Percentiles rank a stretch among this genome's conserved stretches.
phyloP scores from a whole-genome alignment of 768 basidiomycete genomes.

The Leucocoprinus sp. region DNA sequence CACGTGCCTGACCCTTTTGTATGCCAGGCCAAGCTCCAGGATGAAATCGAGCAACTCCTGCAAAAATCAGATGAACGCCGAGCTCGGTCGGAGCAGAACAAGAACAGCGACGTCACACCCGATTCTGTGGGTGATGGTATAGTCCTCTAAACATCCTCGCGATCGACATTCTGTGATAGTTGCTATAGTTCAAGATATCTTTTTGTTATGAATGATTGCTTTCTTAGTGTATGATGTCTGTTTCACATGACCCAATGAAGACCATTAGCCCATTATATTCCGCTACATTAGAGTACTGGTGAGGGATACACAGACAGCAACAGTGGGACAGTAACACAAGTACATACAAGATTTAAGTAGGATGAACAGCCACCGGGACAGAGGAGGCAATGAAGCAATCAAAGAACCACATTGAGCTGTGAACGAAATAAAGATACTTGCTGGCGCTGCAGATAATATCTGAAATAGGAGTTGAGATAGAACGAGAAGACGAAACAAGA shows the following conservation, averaged over 20 bases:
- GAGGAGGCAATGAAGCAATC: neutral
- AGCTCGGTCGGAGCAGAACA: constrained; percentile 17
- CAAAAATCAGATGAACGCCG: constrained; percentile 38
- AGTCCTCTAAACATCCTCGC: constrained; percentile 8
- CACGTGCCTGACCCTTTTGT: neutral
- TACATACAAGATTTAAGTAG: neutral
- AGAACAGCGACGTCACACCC: constrained; percentile 16
- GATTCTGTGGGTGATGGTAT: constrained; percentile 14
- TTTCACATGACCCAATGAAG: neutral
- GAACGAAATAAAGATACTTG: neutral
- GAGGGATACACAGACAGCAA: constrained; percentile 4
- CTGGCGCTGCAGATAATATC: neutral
- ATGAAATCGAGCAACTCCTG: constrained; percentile 51
- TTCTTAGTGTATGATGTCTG: no score
- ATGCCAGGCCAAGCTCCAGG: constrained; percentile 49
- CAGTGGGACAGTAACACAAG: constrained; percentile 1
- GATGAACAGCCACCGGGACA: neutral
- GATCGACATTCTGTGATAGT: no score
- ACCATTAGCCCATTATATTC: constrained; percentile 10
- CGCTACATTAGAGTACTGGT: constrained; percentile 5
- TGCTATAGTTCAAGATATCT: no score
- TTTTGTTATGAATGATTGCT: neutral
- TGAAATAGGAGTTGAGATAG: neutral
- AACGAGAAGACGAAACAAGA: neutral
- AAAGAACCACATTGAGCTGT: constrained; percentile 1